Evolutionary conservation across 495 filamentous ascomycete species (phyloP).

Genomic region (Astrocystis sublimbata): DNA sequence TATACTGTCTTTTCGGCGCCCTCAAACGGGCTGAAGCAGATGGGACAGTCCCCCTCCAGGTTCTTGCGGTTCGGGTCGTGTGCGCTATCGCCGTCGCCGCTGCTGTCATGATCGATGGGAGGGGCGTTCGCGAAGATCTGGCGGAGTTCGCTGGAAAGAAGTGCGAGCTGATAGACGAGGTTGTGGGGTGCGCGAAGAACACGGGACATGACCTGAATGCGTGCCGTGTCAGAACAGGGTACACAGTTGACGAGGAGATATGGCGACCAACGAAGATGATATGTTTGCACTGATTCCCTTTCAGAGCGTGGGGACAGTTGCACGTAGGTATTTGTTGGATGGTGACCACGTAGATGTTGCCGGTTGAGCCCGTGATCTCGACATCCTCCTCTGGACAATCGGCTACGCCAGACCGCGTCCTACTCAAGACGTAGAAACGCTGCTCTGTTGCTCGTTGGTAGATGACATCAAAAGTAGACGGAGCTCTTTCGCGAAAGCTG

Average conservation of each 20-base stretch:
- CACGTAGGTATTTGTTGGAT: constrained; percentile 61
- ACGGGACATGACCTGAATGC: constrained; percentile 57
- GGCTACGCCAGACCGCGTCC: constrained; percentile 30
- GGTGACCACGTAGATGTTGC: constrained; percentile 67
- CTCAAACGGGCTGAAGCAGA: constrained; percentile 73
- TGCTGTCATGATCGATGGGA: constrained; percentile 20
- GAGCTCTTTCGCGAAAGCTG: constrained; percentile 41
- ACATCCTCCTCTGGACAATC: constrained; percentile 50
- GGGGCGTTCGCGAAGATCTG: constrained; percentile 62
- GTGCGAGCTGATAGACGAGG: constrained; percentile 73
- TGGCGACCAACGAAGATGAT: constrained; percentile 24
- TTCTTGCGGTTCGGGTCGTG: constrained; percentile 44
- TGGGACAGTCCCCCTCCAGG: constrained; percentile 73
- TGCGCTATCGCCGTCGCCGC: constrained; percentile 2
- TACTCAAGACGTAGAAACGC: constrained; percentile 44
- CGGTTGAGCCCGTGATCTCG: constrained; percentile 71
- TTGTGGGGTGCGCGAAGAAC: constrained; percentile 64
- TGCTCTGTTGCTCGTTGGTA: constrained; percentile 44
- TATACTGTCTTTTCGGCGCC: constrained; percentile 61
- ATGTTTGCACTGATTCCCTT: constrained; percentile 73
- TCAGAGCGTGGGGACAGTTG: constrained; percentile 62
- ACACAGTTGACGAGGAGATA: background rate
- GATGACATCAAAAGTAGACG: constrained; percentile 37
- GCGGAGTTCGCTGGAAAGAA: constrained; percentile 64
- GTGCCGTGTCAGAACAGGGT: background rate